A percentile compares a stretch with the other conserved stretches of the same genome.
phyloP scores from a whole-genome alignment of 441 rosid genomes.

The Gossypium trilobum region DNA sequence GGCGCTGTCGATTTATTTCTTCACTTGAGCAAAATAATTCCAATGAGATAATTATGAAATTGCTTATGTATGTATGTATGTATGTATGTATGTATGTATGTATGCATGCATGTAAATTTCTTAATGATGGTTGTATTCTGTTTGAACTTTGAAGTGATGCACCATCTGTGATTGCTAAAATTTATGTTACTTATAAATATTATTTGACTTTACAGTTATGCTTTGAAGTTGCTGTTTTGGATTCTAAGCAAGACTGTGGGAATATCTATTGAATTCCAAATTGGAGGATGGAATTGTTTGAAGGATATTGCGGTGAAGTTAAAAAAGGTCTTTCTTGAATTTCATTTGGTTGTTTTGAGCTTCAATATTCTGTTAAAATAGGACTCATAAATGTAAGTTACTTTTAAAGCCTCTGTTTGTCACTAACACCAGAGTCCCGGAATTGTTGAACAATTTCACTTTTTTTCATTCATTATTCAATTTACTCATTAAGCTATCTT shows the following conservation, averaged over 20 bases:
- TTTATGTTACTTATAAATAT: background rate
- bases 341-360: background rate
- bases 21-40: background rate
- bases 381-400: background rate
- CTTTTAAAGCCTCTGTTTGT: background rate
- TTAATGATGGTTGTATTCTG: background rate
- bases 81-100: background rate
- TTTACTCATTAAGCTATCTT: background rate
- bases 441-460: background rate
- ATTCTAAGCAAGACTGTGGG: constrained; percentile 63
- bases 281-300: constrained; percentile 91
- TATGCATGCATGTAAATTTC: background rate
- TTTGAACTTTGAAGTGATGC: background rate
- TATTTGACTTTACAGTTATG: constrained; percentile 38
- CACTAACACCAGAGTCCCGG: background rate
- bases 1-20: no score
- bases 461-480: background rate
- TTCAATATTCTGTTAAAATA: background rate
- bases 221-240: constrained; percentile 79
- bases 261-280: constrained; percentile 63
- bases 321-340: constrained; percentile 43
- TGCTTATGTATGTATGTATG: background rate
- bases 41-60: background rate
- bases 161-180: background rate
- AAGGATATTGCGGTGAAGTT: constrained; percentile 72